Base-by-base conservation (phyloP, 192 early-diverging fungal species). In the Chytriomyces sp. region DNA sequence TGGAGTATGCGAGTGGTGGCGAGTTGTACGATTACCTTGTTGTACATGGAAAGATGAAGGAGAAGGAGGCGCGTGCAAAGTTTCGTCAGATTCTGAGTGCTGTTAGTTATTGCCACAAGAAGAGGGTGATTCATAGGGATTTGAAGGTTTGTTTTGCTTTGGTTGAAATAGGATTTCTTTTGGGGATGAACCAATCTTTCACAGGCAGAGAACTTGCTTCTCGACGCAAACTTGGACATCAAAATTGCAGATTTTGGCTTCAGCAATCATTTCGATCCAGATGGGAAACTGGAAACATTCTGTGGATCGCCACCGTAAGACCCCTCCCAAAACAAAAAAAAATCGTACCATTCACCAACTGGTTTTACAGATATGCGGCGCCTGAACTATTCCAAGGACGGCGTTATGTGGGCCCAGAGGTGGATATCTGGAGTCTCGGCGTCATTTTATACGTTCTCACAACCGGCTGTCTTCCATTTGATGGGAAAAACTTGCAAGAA, bases 21-120 rank as follows among this genome's bases (percentile, higher is more conserved):
- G 97, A 99, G 79, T 87, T 99, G 59, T 99, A 95, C 84, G 95
- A 99, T 65, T 95, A 94, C 84, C 89, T 98, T 26, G 94, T 96
- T n/a, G 93, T 90, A 57, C 93, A 97, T 80, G 90, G 92, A 60
- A 82, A 89, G 83, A 86, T 93, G 87, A 89, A 88, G 76, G 89
- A 91, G 76, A 90, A 89, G 79, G 88, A 89, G 65, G 88, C 86
- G 35, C 57, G 87, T 9, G 81, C 81, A 43, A 87, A 87, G 77
- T 90, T 90, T 73, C 62, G 89, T 10, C 87, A 89, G 80, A 87
- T 90, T 82, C 64, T 90, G 68, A 86, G 83, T 26, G 89, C 89
- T 3, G 87, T 90, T 18, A 83, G 81, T 61, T 90, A 90, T 65
- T 90, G 89, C 69, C 89, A 90, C 64, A 88, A 87, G 78, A 87